Evolutionary conservation across 148 eudicot genomes (phyloP), one percentile per base, ranked within the genome.

Genomic region (Amaranthus hypochondriacus): DNA sequence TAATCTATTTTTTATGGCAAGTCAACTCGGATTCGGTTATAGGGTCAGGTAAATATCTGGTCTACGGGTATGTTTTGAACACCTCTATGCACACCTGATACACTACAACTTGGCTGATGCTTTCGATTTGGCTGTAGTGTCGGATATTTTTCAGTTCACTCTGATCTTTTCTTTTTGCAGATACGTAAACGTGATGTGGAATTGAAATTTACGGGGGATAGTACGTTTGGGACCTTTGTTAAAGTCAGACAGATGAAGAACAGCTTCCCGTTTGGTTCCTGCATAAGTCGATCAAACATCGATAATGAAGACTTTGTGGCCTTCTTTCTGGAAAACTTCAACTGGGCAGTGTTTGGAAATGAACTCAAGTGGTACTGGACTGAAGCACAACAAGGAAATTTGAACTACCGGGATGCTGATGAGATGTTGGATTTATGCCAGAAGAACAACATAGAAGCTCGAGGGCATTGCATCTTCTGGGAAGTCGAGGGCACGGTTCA

Each of bases 401-500:
- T 90, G 49, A 95, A 95, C 83, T 95, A 95, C 85, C 87, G 63
- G 70, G 98, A 90, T 47, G 93, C 98, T 0, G 97, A 95, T 56
- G 98, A 90, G 60, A 84, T 95, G 75, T 56, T 95, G 51, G 83
- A 84, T 74, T 81, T 92, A 5, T 92, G 97, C 70, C 74, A 71
- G 57, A 81, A 75, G 72, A 83, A 81, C 73, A 87, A 87, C 86
- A 92, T 92, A 48, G 75, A 85, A 75, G 56, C 75, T 47, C 91
- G 98, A 54, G 98, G 97, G 0, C 98, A 95, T 77, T 95, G 98
- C 74, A 90, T 95, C 80, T 95, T 95, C 82, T 95, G 98, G 98
- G 98, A 95, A 42, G 97, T 90, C 4, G 88, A 84, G 4, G 68
- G 10, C 71, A 66, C 87, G 0, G 91, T 92, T 75, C 98, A 92